Evolutionary conservation across 139 green algal genomes (phyloP), one percentile per base, ranked within the genome.

Genomic region (Protoeuglena noctilucae): DNA sequence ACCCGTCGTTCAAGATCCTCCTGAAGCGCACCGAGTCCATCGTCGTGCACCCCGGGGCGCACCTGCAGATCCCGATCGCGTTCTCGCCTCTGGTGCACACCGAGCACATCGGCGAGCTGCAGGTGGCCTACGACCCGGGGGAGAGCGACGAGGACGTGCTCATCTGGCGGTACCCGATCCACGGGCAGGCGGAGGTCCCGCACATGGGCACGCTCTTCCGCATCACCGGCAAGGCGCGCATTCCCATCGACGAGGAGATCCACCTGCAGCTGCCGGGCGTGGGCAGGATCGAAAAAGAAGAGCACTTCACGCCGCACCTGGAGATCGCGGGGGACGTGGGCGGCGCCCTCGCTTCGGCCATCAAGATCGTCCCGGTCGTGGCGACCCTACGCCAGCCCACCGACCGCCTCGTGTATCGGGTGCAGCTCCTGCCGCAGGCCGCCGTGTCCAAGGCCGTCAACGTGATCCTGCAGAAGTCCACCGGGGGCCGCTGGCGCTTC

Each of bases 401-500:
- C 3, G 24, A 26, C 3, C 40, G 40, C 3, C 40, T 63, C 21
- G 21, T 6, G 5, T 63, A 61, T 48, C 22, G 19, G 4, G 54
- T 64, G 21, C 14, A 6, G 24, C 65, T 65, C 57, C 2, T 12
- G 40, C 63, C 63, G 48, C 22, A 55, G 56, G 25, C 29, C 6
- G 21, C 45, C 28, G 30, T 70, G 50, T 41, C 3, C 24, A 57
- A n/a, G 7, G 34, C 51, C 9, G 43, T 57, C 40, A 52, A 57
- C 19, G 27, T 65, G 24, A 41, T 70, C 41, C 47, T 70, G 30
- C 31, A 18, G 22, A 65, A 62, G 51, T 51, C 53, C 28, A 65
- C 28, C 48, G 63, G 68, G 4, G 68, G 68, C 6, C 31, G 63
- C 17, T 75, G 68, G 68, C 63, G 63, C 3, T 71, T 70, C 27